Evolutionary conservation across 176 grass and related monocot genomes (phyloP).

Genomic region (Oryza glaberrima): DNA sequence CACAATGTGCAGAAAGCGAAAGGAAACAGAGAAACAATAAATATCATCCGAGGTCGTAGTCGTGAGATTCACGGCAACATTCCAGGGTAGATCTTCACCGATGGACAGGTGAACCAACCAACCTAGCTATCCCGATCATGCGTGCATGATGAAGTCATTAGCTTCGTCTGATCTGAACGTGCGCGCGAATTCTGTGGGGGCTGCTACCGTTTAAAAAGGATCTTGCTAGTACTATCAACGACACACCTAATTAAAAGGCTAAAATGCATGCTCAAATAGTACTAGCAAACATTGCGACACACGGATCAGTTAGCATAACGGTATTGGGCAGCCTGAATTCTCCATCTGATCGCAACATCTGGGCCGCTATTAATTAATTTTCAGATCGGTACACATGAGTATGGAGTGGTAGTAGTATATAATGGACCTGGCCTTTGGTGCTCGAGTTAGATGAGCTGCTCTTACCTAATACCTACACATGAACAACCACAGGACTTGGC

Average conservation of each 20-base stretch:
- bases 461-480: constrained; percentile 44
- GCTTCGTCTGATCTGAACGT: not conserved
- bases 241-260: not conserved
- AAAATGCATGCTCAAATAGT: not conserved
- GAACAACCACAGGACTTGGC: constrained; percentile 38
- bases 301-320: not conserved
- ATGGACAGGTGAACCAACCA: constrained; percentile 36
- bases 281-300: no score
- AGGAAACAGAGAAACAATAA: not conserved
- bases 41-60: not conserved
- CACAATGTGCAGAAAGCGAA: not conserved
- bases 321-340: not conserved
- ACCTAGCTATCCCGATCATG: not conserved
- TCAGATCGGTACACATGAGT: not conserved
- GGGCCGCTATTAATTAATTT: not conserved
- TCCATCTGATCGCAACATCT: not conserved
- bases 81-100: not conserved
- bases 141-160: not conserved
- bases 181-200: constrained; percentile 23
- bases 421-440: not conserved
- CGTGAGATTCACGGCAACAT: not conserved
- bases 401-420: not conserved
- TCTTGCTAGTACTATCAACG: not conserved
- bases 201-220: not conserved
- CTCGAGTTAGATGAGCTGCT: constrained; percentile 42